phyloP scores from a whole-genome alignment of 371 early-diverging fungal genomes.

The Cokeromyces recurvatus region DNA sequence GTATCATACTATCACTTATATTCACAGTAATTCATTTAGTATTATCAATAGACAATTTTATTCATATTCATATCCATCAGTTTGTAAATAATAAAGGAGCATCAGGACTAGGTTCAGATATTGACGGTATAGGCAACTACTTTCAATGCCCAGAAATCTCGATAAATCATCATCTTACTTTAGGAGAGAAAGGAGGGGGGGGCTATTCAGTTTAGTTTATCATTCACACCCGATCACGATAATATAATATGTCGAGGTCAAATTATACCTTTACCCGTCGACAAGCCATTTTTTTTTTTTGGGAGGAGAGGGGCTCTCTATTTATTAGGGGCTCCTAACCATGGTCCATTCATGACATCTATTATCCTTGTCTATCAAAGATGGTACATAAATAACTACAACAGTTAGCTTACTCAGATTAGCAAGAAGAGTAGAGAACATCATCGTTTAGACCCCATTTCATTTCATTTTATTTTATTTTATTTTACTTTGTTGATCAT shows the following conservation, averaged over 20 bases:
- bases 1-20: too few relatives aligned
- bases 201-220: too few relatives aligned
- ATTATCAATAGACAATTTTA: too few relatives aligned
- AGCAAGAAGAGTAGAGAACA: constrained; percentile 21
- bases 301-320: constrained; percentile 16
- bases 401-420: constrained; percentile 27
- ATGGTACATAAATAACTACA: constrained; percentile 14
- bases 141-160: constrained; percentile 6
- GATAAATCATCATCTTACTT: background rate
- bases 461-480: too few relatives aligned
- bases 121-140: constrained; percentile 18
- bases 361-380: constrained; percentile 18
- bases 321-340: constrained; percentile 17
- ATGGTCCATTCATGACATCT: constrained; percentile 17
- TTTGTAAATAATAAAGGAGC: constrained; percentile 10
- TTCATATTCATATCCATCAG: too few relatives aligned
- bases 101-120: constrained; percentile 8
- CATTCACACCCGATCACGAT: too few relatives aligned
- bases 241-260: constrained; percentile 27
- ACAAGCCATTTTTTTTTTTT: too few relatives aligned
- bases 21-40: too few relatives aligned
- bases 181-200: too few relatives aligned
- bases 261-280: constrained; percentile 13
- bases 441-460: constrained; percentile 3
- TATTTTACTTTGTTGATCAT: too few relatives aligned